Evolutionary conservation across 169 alveolate species (phyloP).

Genomic region (Haemoproteus tartakovskyi): DNA sequence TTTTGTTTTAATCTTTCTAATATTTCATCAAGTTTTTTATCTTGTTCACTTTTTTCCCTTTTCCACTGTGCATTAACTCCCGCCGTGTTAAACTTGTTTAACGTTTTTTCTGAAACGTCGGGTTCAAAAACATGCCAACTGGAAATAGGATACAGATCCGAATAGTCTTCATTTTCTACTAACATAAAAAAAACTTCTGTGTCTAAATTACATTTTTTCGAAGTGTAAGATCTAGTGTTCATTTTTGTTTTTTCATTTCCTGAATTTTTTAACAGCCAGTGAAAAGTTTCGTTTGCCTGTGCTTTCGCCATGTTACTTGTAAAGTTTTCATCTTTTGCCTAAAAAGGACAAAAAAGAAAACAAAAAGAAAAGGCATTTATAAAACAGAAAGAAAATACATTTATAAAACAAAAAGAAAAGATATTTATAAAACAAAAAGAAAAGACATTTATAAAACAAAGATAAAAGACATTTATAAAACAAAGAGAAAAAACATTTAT

Average conservation of each 20-base stretch:
- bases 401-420: too few relatives aligned
- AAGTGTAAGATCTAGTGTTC: slow-evolving; percentile 32
- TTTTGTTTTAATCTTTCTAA: slow-evolving; percentile 51
- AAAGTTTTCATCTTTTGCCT: slow-evolving; percentile 38
- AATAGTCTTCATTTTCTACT: slow-evolving; percentile 56
- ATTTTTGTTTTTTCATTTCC: slow-evolving; percentile 14
- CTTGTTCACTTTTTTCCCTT: slow-evolving; percentile 7
- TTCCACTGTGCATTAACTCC: slow-evolving; percentile 20
- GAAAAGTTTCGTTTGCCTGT: slow-evolving; percentile 9
- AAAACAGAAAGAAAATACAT: background rate
- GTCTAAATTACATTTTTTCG: slow-evolving; percentile 63
- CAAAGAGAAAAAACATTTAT: too few relatives aligned
- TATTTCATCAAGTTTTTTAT: slow-evolving; percentile 58
- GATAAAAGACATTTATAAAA: too few relatives aligned
- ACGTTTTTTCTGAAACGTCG: slow-evolving; percentile 18
- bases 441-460: too few relatives aligned
- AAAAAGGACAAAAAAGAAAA: background rate
- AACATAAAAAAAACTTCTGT: slow-evolving; percentile 52
- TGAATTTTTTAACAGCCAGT: slow-evolving; percentile 53
- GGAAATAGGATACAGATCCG: slow-evolving; percentile 59
- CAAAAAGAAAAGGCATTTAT: background rate
- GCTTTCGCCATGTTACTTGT: background rate
- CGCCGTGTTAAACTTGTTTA: slow-evolving; percentile 10
- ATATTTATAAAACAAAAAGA: too few relatives aligned
- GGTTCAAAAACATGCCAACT: slow-evolving; percentile 67